Evolutionary conservation across 768 basidiomycete genomes (phyloP), one percentile per base, ranked within the genome.

Genomic region (Suillus subalutaceus): DNA sequence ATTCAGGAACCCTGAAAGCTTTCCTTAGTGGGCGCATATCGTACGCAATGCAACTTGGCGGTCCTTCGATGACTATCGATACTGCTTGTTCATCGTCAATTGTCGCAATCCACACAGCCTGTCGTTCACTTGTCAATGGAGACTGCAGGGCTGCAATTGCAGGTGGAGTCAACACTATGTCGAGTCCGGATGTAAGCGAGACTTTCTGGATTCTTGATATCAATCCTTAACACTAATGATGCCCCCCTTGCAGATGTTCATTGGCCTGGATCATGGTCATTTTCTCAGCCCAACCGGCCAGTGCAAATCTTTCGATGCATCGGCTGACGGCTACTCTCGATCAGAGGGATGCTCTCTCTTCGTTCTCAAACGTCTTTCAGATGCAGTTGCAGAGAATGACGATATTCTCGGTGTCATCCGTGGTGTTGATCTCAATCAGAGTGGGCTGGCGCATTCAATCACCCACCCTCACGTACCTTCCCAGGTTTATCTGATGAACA

Each of bases 1-100:
- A 37, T 57, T n/a, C 61, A 90, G 91, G 91, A n/a, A 93, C 88
- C 0, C 71, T 91, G 59, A 81, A 79, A 50, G 84, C 90, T 37
- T 91, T 91, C 73, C 76, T 91, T 57, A 89, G 88, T 65, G 91
- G 91, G 12, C 86, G 90, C 26, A 81, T 92, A 61, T 90, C 90
- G 0, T 87, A 90, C 68, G 86, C 85, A 4, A 86, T 91, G 81
- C 80, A 85, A 65, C 80, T 90, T 56, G 80, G 87, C 43, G 91
- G 91, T 0, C 90, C 91, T 2, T 91, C 91, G 0, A 78, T 90
- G 20, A 89, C 89, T 1, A 76, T 90, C 43, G 89, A 93, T 67
- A 92, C 91, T 0, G 89, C 90, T 0, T 92, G 91, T 73, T 92
- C 90, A 9, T 89, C 90, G 5, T 90, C 90, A 6, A 77, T 82